phyloP scores from a whole-genome alignment of 352 stramenopile species.

The Phytophthora nicotianae region DNA sequence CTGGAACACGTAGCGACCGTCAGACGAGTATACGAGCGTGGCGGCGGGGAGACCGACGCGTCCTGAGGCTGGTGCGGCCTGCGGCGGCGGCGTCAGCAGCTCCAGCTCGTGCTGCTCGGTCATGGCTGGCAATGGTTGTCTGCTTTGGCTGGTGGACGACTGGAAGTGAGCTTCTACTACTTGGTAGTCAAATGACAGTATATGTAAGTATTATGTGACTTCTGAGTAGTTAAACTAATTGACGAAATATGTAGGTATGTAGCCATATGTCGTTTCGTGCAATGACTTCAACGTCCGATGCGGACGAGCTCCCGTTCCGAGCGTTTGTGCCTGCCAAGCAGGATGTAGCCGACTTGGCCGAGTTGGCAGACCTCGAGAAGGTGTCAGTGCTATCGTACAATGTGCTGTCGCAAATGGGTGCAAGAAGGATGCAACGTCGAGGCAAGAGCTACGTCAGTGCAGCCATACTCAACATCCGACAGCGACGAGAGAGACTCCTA shows the following conservation, averaged over 20 bases:
- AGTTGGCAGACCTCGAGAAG: constrained; percentile 59
- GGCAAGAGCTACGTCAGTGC: constrained; percentile 56
- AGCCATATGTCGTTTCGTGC: constrained; percentile 2
- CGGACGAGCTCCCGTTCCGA: constrained; percentile 21
- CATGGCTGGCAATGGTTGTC: constrained; percentile 10
- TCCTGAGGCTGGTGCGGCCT: neutral
- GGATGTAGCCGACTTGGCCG: constrained; percentile 48
- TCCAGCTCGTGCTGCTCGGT: constrained; percentile 30
- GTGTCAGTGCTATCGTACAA: constrained; percentile 84
- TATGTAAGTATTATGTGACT: neutral
- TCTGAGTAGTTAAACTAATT: neutral
- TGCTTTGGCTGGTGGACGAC: constrained; percentile 5
- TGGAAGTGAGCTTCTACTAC: constrained; percentile 25
- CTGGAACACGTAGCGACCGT: constrained; percentile 83
- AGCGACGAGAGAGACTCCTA: constrained; percentile 61
- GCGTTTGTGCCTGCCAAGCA: constrained; percentile 53
- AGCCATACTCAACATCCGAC: constrained; percentile 59
- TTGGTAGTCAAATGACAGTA: neutral
- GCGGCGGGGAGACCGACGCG: constrained; percentile 16
- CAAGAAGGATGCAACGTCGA: constrained; percentile 47
- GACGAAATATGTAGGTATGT: neutral
- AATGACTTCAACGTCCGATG: neutral
- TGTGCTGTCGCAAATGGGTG: constrained; percentile 81
- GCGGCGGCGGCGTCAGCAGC: constrained; percentile 39
- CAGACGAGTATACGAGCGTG: constrained; percentile 62